Conservation (phyloP, 1,139 yeast genomes). For the Meyerozyma elateridarum region DNA sequence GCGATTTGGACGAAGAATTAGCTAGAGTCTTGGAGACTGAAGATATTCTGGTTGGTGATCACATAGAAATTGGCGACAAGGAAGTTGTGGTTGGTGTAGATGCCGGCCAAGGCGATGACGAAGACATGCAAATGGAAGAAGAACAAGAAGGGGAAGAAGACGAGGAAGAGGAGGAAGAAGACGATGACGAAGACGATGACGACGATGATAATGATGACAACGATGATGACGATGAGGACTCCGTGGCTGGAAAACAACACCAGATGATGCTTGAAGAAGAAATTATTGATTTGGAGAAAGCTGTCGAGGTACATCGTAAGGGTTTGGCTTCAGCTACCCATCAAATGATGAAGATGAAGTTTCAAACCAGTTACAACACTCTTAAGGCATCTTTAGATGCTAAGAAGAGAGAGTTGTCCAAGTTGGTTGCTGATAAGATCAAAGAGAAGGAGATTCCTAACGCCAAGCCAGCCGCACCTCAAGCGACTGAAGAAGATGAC, state of each 20-base stretch:
- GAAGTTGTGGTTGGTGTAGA: slow-evolving; percentile 4
- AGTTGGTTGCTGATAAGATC: slow-evolving; percentile 22
- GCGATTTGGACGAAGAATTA: slow-evolving; percentile 37
- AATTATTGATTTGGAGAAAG: slow-evolving; percentile 73
- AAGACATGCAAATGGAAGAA: slow-evolving; percentile 11
- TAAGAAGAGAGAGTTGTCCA: slow-evolving; percentile 66
- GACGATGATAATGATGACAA: slow-evolving; percentile 26
- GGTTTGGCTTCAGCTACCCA: slow-evolving; percentile 78
- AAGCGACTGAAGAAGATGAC: neutral
- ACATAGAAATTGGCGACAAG: slow-evolving; percentile 5
- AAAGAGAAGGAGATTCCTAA: slow-evolving; percentile 1
- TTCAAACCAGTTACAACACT: slow-evolving; percentile 74
- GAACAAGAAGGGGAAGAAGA: slow-evolving; percentile 15
- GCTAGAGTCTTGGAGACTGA: slow-evolving; percentile 33
- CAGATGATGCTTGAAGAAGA: slow-evolving; percentile 80
- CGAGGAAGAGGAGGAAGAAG: slow-evolving; percentile 17
- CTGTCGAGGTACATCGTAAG: slow-evolving; percentile 69
- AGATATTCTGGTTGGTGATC: slow-evolving; percentile 7
- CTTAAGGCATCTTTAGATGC: slow-evolving; percentile 78
- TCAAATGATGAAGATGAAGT: slow-evolving; percentile 84
- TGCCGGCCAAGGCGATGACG: slow-evolving; percentile 12
- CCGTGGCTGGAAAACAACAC: slow-evolving; percentile 51
- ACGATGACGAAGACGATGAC: slow-evolving; percentile 25
- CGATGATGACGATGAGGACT: slow-evolving; percentile 27
- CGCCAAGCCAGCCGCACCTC: neutral